Evolutionary conservation across 2,329 filamentous ascomycete species (phyloP), one percentile per base, ranked within the genome.

Genomic region (Trichoderma sp.): DNA sequence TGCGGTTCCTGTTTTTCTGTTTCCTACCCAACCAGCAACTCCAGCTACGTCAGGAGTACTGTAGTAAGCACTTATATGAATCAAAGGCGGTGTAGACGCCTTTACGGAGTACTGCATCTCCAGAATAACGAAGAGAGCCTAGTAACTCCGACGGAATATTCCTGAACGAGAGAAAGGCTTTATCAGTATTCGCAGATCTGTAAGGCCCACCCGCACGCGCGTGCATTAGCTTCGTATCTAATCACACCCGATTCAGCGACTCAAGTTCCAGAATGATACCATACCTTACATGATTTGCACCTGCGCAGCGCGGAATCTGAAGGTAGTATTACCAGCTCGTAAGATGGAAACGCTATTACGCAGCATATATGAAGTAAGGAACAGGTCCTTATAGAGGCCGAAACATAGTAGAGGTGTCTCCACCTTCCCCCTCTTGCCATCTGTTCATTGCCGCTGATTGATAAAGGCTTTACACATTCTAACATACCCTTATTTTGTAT

Each of bases 41-140:
- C 16, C 37, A 43, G 8, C 16, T n/a, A 40, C 37, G 37, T 40
- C 19, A n/a, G 19, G 19, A 43, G n/a, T n/a, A n/a, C n/a, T n/a
- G n/a, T 43, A n/a, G 58, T 31, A 49, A 47, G 58, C 40, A 24
- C 16, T 24, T 21, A 11, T 33, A n/a, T 16, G 4, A 61, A n/a
- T 62, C 8, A 7, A 33, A 64, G 47, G 61, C 61, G 61, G 61
- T 64, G 37, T 29, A 13, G 47, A 47, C 37, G 60, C 47, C 60
- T 14, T 60, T 27, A n/a, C n/a, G n/a, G n/a, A n/a, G n/a, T n/a
- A 60, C 40, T 31, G 60, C 53, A 49, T 49, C 47, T 49, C 4
- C 4, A 21, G 21, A 21, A 49, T 10, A 49, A 21, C 47, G n/a
- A 21, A 24, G 47, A 49, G 47, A 49, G 8, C 27, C 35, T 31